Conservation (phyloP, 2,329 filamentous ascomycete species). For the Venturia aucupariae region DNA sequence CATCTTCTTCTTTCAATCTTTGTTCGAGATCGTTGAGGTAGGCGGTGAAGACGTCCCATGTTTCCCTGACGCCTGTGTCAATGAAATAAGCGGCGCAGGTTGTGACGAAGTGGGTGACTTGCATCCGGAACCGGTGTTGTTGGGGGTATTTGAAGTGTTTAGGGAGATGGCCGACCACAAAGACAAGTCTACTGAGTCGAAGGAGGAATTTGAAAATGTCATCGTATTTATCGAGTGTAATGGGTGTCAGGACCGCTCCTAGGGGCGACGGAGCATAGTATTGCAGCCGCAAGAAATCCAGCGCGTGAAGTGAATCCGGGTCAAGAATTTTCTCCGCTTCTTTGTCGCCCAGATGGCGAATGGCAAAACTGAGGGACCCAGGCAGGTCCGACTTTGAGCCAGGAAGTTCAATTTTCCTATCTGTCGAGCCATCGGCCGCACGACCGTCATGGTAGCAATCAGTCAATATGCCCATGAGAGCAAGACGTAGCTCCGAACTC, state of each 20-base stretch:
- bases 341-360: conserved; percentile 67
- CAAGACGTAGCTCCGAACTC: conserved; percentile 83
- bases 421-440: conserved; percentile 17
- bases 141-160: conserved; percentile 20
- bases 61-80: conserved; percentile 62
- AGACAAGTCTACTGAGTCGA: conserved; percentile 68
- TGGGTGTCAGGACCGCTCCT: conserved; percentile 61
- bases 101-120: conserved; percentile 71
- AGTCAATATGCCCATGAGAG: conserved; percentile 73
- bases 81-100: conserved; percentile 70
- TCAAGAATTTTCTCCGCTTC: conserved; percentile 81
- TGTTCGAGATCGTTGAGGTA: conserved; percentile 56
- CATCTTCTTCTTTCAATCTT: conserved; percentile 39
- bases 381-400: conserved; percentile 26
- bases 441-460: conserved; percentile 55
- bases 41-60: conserved; percentile 62
- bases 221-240: conserved; percentile 71
- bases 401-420: neutral
- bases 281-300: conserved; percentile 86
- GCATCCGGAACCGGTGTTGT: conserved; percentile 50
- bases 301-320: conserved; percentile 69
- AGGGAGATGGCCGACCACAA: conserved; percentile 47
- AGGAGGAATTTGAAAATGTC: conserved; percentile 72
- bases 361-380: conserved; percentile 55
- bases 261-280: conserved; percentile 70